Conservation (phyloP, 768 basidiomycete genomes). For the Amanita molliuscula region DNA sequence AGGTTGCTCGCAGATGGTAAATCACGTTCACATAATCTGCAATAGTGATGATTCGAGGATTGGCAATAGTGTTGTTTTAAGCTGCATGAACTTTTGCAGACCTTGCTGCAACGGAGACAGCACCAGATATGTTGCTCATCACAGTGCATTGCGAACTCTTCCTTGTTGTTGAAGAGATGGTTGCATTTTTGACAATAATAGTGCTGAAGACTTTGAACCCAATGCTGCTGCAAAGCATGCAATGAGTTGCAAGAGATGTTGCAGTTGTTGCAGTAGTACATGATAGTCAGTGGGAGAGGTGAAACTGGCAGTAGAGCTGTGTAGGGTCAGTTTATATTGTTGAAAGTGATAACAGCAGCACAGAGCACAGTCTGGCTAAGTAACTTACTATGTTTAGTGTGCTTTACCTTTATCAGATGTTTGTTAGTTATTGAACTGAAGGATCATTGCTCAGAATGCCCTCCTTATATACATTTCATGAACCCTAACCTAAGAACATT, state of each 20-base stretch:
- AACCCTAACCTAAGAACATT: too few relatives aligned
- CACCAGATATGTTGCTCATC: conserved; percentile 41
- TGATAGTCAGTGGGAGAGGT: conserved; percentile 7
- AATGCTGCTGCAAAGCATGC: conserved; percentile 37
- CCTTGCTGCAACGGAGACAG: conserved; percentile 22
- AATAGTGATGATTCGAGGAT: conserved; percentile 32
- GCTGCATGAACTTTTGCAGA: conserved; percentile 29
- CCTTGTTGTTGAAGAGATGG: conserved; percentile 23
- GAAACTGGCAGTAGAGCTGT: too few relatives aligned
- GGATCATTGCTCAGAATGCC: too few relatives aligned
- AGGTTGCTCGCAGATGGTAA: conserved; percentile 34
- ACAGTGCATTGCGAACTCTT: conserved; percentile 31
- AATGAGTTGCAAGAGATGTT: conserved; percentile 36
- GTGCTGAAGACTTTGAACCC: conserved; percentile 36
- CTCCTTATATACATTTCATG: too few relatives aligned
- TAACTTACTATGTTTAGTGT: too few relatives aligned
- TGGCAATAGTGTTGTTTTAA: conserved; percentile 41
- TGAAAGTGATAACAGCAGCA: too few relatives aligned
- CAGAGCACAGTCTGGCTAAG: too few relatives aligned
- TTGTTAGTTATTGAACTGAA: too few relatives aligned
- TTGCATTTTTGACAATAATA: conserved; percentile 46
- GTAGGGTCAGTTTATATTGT: too few relatives aligned
- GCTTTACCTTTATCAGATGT: too few relatives aligned
- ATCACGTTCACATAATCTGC: conserved; percentile 28
- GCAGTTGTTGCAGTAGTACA: conserved; percentile 31